Evolutionary conservation across 768 basidiomycete species (phyloP), one percentile per base, ranked within the genome.

Genomic region (Kwoniella bestiolae): DNA sequence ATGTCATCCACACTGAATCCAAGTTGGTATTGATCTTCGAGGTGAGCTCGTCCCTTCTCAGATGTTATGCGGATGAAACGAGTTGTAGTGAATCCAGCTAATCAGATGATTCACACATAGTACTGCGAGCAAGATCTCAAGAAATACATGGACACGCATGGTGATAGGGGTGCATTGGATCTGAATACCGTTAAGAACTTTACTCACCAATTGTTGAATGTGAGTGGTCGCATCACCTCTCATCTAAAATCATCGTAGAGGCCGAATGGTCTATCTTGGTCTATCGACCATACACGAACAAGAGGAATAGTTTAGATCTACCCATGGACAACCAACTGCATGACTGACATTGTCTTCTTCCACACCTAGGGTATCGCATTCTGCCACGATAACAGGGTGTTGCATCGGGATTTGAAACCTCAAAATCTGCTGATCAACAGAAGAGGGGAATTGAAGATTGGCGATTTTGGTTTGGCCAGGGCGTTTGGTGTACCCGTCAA

Each of bases 401-500:
- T 99, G 25, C 96, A 99, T 81, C 89, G 96, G 23, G 96, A 99
- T 82, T 86, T 99, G 64, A 99, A 99, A 80, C 96, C 96, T 1
- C 96, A 99, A 83, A 99, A 99, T 80, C 84, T 99, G 60, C 87
- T 99, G 70, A 97, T 99, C 83, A 98, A 97, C 78, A 86, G 92
- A 69, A 94, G 96, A 76, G 94, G 94, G 49, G 95, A 98, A 82
- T 85, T 99, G 49, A 99, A 99, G 81, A 82, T 99, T 25, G 96
- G 94, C 53, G 96, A 99, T 83, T 99, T 99, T 82, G 96, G 96
- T 75, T 84, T 99, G 69, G 96, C 96, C 0, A 85, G 96, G 60
- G 96, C 96, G 5, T 98, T 98, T 79, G 96, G 96, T 69, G 96
- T 98, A 16, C 96, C 96, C 3, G 95, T 98, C 65, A 98, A 99